Conservation (phyloP, 1,284 basidiomycete species). For the Cryptococcus sp. region DNA sequence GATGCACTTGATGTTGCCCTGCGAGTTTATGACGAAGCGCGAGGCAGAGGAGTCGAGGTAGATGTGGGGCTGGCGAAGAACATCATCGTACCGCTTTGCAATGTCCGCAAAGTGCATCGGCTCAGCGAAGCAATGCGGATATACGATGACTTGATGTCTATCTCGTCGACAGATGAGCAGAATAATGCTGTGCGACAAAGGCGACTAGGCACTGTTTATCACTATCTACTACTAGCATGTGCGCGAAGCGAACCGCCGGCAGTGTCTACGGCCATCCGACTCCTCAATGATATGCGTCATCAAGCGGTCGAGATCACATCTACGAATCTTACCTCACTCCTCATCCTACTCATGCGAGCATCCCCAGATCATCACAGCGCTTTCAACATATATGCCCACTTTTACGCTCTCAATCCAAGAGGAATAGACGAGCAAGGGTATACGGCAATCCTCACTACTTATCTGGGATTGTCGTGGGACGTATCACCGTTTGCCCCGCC, state of each 20-base stretch:
- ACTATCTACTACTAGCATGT: slow-evolving; percentile 21
- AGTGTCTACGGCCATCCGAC: slow-evolving; percentile 50
- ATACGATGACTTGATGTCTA: slow-evolving; percentile 11
- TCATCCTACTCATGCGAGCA: slow-evolving; percentile 64
- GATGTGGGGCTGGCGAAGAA: slow-evolving; percentile 17
- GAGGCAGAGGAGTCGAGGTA: slow-evolving; percentile 16
- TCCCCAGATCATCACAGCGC: slow-evolving; percentile 62
- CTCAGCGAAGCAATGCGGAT: slow-evolving; percentile 15
- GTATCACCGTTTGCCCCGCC: slow-evolving; percentile 58
- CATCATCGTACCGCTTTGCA: slow-evolving; percentile 27
- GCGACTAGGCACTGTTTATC: slow-evolving; percentile 14
- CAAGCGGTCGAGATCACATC: slow-evolving; percentile 50
- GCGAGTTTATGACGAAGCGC: slow-evolving; percentile 22
- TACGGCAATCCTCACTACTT: slow-evolving; percentile 63
- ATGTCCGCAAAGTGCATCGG: background rate
- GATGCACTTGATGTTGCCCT: slow-evolving; percentile 18
- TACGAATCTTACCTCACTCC: slow-evolving; percentile 58
- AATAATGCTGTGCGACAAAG: background rate
- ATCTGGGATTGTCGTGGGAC: slow-evolving; percentile 61
- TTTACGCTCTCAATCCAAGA: slow-evolving; percentile 51
- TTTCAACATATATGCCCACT: slow-evolving; percentile 62
- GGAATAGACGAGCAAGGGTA: slow-evolving; percentile 63
- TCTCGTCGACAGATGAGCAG: slow-evolving; percentile 5
- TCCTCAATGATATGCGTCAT: slow-evolving; percentile 61
- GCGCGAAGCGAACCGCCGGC: slow-evolving; percentile 14